Conservation (phyloP, 176 grass and related monocot species). For the Alloteropsis semialata region DNA sequence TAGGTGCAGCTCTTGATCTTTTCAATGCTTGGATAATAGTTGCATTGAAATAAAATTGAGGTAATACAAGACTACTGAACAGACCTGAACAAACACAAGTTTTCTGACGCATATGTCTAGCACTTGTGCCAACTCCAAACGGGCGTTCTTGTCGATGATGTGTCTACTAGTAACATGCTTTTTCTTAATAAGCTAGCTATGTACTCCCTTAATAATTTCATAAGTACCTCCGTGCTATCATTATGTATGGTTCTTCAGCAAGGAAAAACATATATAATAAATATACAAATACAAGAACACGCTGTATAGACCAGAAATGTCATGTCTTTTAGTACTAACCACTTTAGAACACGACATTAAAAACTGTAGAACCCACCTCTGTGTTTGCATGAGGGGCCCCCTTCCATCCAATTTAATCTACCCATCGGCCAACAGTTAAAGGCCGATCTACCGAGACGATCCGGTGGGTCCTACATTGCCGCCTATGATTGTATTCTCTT, state of each 20-base stretch:
- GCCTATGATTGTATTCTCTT: background rate
- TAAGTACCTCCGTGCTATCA: too few relatives aligned
- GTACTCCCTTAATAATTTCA: too few relatives aligned
- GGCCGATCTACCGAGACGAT: background rate
- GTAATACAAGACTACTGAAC: background rate
- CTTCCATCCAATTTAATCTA: background rate
- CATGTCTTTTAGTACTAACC: background rate
- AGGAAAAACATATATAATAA: background rate
- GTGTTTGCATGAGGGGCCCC: background rate
- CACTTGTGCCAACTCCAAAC: too few relatives aligned
- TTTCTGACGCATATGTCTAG: background rate
- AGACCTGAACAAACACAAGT: background rate
- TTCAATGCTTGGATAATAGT: background rate
- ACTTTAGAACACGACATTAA: background rate
- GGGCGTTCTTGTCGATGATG: too few relatives aligned
- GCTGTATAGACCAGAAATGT: background rate
- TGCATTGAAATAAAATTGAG: background rate
- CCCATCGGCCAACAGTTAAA: background rate
- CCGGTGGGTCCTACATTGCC: background rate
- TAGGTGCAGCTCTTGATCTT: background rate
- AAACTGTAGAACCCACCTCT: background rate
- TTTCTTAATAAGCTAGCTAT: too few relatives aligned
- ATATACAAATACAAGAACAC: background rate
- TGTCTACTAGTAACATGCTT: too few relatives aligned
- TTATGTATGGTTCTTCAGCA: too few relatives aligned